Evolutionary conservation across 148 eudicot species (phyloP).

Genomic region (Cornus kousa): DNA sequence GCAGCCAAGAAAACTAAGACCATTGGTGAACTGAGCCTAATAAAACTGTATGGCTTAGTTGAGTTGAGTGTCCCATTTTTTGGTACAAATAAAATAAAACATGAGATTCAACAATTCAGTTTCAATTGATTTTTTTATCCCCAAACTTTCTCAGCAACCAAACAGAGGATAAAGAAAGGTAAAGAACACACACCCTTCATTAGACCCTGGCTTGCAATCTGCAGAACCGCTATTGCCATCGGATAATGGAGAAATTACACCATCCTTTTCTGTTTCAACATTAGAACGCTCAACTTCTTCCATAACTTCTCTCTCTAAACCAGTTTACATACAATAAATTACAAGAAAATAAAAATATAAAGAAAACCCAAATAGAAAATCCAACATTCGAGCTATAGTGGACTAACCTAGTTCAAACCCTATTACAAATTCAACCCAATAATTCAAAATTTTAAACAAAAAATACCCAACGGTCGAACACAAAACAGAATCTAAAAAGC

Average conservation of each 20-base stretch:
- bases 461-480: too few species aligned
- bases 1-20: too few species aligned
- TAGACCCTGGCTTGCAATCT: constrained; percentile 2
- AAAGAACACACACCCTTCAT: constrained; percentile 12
- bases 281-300: constrained; percentile 8
- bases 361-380: too few species aligned
- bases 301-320: constrained; percentile 8
- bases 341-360: too few species aligned
- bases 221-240: background rate
- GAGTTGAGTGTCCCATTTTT: too few species aligned
- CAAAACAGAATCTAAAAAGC: too few species aligned
- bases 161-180: background rate
- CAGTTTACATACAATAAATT: background rate
- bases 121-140: background rate
- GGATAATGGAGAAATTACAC: background rate
- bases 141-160: constrained; percentile 5
- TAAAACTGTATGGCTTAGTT: too few species aligned
- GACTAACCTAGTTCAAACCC: too few species aligned
- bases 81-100: background rate
- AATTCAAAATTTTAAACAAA: too few species aligned
- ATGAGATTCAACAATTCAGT: background rate
- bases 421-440: too few species aligned
- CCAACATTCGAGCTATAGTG: too few species aligned
- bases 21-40: too few species aligned
- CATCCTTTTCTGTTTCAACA: constrained; percentile 1